Conservation (phyloP, 495 filamentous ascomycete genomes). For the Aspergillus leporis region DNA sequence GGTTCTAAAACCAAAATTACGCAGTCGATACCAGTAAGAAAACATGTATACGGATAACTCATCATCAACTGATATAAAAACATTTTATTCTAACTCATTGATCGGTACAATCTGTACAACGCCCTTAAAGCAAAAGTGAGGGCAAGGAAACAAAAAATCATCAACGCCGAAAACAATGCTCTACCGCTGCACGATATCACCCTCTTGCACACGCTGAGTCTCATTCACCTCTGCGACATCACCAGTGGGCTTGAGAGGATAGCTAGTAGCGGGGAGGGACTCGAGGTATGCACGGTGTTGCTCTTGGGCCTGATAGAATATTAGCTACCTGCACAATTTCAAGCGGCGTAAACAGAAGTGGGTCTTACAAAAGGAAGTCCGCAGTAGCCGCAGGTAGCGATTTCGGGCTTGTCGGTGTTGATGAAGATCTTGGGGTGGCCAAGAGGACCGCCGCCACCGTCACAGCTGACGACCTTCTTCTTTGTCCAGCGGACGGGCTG, state of each 20-base stretch:
- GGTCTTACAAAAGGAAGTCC: constrained; percentile 87
- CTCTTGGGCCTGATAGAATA: constrained; percentile 70
- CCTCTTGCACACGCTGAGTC: constrained; percentile 53
- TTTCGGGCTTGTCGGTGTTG: constrained; percentile 96
- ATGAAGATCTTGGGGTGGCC: constrained; percentile 95
- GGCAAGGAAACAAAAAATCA: constrained; percentile 28
- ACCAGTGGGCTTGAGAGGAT: constrained; percentile 62
- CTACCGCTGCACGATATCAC: constrained; percentile 54
- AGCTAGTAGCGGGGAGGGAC: constrained; percentile 74
- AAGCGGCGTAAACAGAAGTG: not conserved
- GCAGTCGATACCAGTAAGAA: too few species aligned
- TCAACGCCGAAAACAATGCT: constrained; percentile 46
- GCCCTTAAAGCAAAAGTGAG: constrained; percentile 16
- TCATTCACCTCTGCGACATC: constrained; percentile 55
- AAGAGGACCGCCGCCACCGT: constrained; percentile 88
- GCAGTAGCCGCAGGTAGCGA: constrained; percentile 87
- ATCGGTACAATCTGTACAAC: constrained; percentile 28
- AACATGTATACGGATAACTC: not conserved
- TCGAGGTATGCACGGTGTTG: constrained; percentile 80
- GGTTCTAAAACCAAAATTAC: too few species aligned
- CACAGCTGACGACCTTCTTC: constrained; percentile 76
- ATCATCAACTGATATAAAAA: constrained; percentile 3
- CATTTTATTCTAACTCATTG: constrained; percentile 25
- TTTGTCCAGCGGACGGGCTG: constrained; percentile 93
- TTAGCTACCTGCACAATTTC: constrained; percentile 4